Evolutionary conservation across 225 moss, liverwort and hornwort genomes (phyloP).

Genomic region (Bryum argenteum): DNA sequence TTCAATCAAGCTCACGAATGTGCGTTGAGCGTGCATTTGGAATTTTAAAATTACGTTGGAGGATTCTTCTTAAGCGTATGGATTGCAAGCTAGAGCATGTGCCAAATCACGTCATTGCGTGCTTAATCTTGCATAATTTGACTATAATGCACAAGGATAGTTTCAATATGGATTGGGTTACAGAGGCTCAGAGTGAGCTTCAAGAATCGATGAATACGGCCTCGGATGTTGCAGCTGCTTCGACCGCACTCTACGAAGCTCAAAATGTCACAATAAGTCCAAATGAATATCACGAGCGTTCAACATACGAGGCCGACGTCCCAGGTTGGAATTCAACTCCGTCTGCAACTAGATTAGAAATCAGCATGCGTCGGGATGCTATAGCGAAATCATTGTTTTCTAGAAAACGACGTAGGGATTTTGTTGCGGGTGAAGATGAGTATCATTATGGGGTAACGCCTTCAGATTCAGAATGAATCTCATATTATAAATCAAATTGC

Average conservation of each 20-base stretch:
- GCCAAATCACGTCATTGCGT: background rate
- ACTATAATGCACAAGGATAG: background rate
- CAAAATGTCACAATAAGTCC: background rate
- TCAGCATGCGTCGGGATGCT: background rate
- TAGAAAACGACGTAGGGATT: background rate
- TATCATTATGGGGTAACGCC: background rate
- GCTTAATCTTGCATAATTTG: slow-evolving; percentile 12
- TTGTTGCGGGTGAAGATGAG: background rate
- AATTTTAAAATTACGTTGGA: background rate
- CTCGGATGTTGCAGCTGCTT: background rate
- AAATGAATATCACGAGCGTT: background rate
- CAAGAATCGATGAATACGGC: no score
- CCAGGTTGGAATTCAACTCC: background rate
- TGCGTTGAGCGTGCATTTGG: background rate
- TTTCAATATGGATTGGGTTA: background rate
- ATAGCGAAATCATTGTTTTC: background rate
- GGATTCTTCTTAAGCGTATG: background rate
- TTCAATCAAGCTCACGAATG: background rate
- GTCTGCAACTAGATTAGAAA: background rate
- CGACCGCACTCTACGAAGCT: background rate
- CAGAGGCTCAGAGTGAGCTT: no score
- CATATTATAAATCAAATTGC: no score
- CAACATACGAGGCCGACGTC: background rate
- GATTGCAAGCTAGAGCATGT: background rate
- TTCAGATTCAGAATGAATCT: background rate